phyloP scores from a whole-genome alignment of 306 rosid genomes.

The Lablab purpureus region DNA sequence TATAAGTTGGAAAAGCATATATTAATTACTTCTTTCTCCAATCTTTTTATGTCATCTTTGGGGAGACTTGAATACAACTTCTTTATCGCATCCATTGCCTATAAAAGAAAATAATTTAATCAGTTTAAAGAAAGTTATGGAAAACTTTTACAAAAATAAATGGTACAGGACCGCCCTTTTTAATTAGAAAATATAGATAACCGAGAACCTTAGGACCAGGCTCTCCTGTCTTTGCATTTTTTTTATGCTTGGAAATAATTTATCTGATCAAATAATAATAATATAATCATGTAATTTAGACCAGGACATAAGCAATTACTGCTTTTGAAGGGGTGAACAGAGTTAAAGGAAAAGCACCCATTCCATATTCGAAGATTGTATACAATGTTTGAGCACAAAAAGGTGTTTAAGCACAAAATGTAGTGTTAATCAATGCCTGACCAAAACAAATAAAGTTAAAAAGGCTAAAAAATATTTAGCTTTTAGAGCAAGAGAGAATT shows the following conservation, averaged over 20 bases:
- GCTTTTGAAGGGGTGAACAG: background rate
- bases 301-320: background rate
- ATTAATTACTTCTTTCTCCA: conserved; percentile 88
- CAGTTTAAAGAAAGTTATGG: conserved; percentile 16
- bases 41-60: conserved; percentile 85
- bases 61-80: conserved; percentile 74
- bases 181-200: background rate
- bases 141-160: background rate
- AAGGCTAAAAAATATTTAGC: background rate
- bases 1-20: conserved; percentile 2
- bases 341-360: background rate
- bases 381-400: conserved; percentile 12
- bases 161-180: conserved; percentile 11
- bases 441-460: conserved; percentile 4
- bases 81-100: conserved; percentile 91
- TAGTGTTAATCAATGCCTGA: background rate
- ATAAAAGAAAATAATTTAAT: conserved; percentile 45
- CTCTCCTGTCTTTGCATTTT: background rate
- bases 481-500: conserved; percentile 14
- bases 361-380: conserved; percentile 16
- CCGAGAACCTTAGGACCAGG: background rate
- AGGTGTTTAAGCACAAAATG: conserved; percentile 6
- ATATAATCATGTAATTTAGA: background rate
- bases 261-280: background rate
- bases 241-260: background rate